Percentiles rank a stretch among this genome's conserved stretches.
Conservation (phyloP, 2,329 filamentous ascomycete species). For the Ceratocystiopsis brevicomis region DNA sequence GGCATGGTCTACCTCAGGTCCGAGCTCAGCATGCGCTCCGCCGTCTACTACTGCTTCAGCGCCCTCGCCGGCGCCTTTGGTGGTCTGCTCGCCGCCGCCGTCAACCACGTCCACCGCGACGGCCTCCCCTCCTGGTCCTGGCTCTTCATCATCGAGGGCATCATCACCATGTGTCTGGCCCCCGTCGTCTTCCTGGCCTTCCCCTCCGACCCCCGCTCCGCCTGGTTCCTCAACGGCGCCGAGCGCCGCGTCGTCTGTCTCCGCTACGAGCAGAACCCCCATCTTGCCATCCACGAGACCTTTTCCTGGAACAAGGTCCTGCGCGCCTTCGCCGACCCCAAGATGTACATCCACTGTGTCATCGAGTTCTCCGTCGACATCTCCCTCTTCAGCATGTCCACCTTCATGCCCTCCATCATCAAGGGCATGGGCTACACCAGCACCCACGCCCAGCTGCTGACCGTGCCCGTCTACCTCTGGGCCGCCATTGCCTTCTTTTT, state of each 20-base stretch:
- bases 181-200: background rate
- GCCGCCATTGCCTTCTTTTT: constrained; percentile 11
- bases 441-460: constrained; percentile 9
- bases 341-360: constrained; percentile 13
- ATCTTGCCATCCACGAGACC: constrained; percentile 2
- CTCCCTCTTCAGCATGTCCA: constrained; percentile 11
- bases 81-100: constrained; percentile 4
- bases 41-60: constrained; percentile 3
- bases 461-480: constrained; percentile 17
- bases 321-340: constrained; percentile 11
- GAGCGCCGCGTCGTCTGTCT: constrained; percentile 2
- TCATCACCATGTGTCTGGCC: constrained; percentile 1
- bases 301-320: constrained; percentile 9
- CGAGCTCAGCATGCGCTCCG: constrained; percentile 4
- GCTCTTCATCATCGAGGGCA: constrained; percentile 7
- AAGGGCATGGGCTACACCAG: constrained; percentile 14
- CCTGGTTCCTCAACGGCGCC: constrained; percentile 5
- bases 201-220: constrained; percentile 2
- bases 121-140: constrained; percentile 4
- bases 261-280: constrained; percentile 2
- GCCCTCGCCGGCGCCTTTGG: constrained; percentile 6
- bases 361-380: constrained; percentile 20
- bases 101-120: constrained; percentile 2
- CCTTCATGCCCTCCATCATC: constrained; percentile 19
- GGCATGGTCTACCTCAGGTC: constrained; percentile 6